A percentile compares a stretch with the other conserved stretches of the same genome.
Conservation (phyloP, 495 filamentous ascomycete genomes). For the Penicillium angulare region DNA sequence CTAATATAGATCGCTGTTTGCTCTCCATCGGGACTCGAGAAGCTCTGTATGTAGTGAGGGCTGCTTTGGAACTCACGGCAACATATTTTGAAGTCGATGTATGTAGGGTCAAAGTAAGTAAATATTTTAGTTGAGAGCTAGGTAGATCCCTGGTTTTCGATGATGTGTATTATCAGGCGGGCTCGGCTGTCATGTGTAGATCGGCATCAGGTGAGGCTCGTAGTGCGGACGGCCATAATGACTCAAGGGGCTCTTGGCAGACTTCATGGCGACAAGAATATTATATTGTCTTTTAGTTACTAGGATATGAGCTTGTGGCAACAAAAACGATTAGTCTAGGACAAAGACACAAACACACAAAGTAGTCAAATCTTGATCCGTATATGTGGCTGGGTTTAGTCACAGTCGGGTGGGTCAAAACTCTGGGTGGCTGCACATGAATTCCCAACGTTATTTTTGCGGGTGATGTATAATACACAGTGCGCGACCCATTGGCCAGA, state of each 20-base stretch:
- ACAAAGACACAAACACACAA: too few relatives aligned
- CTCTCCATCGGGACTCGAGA: slow-evolving; percentile 24
- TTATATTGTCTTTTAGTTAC: not conserved
- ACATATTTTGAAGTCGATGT: too few relatives aligned
- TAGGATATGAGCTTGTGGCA: not conserved
- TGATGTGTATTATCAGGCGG: slow-evolving; percentile 27
- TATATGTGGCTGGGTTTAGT: too few relatives aligned
- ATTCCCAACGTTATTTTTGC: too few relatives aligned
- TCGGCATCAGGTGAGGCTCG: slow-evolving; percentile 7
- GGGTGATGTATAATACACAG: too few relatives aligned
- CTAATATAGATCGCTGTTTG: slow-evolving; percentile 1
- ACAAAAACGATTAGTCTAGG: not conserved
- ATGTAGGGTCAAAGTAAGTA: too few relatives aligned
- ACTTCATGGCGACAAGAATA: not conserved
- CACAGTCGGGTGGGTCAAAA: too few relatives aligned
- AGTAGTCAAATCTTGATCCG: too few relatives aligned
- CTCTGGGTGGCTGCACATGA: too few relatives aligned
- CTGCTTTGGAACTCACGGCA: too few relatives aligned
- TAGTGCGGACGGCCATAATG: slow-evolving; percentile 11
- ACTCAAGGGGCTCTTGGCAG: slow-evolving; percentile 4
- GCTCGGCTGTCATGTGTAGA: slow-evolving; percentile 18
- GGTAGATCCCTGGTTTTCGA: not conserved
- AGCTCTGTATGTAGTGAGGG: too few relatives aligned
- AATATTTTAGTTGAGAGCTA: not conserved
- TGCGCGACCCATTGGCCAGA: too few relatives aligned